Conservation (phyloP, 1,284 basidiomycete species). For the Schizophyllum commune region DNA sequence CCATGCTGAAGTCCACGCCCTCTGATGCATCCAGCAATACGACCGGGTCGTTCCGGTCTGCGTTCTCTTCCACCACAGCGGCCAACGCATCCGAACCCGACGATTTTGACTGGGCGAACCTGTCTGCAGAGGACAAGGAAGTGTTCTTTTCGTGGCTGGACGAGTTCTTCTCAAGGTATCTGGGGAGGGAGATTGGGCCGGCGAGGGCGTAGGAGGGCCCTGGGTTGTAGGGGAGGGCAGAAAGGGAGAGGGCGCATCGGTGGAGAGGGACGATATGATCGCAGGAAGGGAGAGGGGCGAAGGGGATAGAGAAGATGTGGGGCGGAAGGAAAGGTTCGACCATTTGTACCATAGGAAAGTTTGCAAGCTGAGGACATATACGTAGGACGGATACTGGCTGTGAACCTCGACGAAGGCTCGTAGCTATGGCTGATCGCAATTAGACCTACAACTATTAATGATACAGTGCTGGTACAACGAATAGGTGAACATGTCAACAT, state of each 20-base stretch:
- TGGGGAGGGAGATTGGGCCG: slow-evolving; percentile 13
- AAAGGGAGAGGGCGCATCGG: not conserved
- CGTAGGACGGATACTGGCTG: too few species aligned
- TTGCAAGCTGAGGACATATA: too few species aligned
- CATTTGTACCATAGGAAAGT: too few species aligned
- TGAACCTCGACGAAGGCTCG: too few species aligned
- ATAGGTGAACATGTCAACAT: too few species aligned
- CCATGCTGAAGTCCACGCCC: not conserved
- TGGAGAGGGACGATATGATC: not conserved
- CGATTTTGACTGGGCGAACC: slow-evolving; percentile 59
- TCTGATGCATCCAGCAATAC: not conserved
- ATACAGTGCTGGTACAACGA: too few species aligned
- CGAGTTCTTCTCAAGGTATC: slow-evolving; percentile 57
- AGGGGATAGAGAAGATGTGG: not conserved
- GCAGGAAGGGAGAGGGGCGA: not conserved
- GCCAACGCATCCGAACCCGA: not conserved
- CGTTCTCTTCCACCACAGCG: not conserved
- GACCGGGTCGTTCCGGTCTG: not conserved
- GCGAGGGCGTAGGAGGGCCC: not conserved
- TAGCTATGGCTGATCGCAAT: too few species aligned
- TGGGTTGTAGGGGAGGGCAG: too few species aligned
- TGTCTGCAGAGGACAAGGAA: slow-evolving; percentile 58
- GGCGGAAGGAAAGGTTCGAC: not conserved
- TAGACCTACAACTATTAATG: too few species aligned
- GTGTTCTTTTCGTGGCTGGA: slow-evolving; percentile 72